Conservation (phyloP, 1,139 yeast genomes). For the Geotrichum klebahnii region DNA sequence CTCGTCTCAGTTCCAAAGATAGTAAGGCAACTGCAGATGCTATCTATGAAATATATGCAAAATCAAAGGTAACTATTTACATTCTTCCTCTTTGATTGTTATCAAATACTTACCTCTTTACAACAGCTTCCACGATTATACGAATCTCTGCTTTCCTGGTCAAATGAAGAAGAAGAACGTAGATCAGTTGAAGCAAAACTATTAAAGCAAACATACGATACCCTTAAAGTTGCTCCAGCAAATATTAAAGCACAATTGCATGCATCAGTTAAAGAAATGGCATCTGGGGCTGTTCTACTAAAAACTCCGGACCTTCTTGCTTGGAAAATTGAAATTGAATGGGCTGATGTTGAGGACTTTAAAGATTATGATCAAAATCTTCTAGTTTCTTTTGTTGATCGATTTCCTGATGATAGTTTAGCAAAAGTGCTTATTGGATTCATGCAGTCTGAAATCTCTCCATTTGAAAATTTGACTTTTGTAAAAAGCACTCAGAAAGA, state of each 20-base stretch:
- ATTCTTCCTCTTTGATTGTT: constrained; percentile 25
- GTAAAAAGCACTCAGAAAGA: not conserved
- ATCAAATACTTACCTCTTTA: constrained; percentile 44
- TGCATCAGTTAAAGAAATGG: constrained; percentile 51
- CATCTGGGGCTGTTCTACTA: constrained; percentile 70
- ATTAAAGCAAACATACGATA: constrained; percentile 54
- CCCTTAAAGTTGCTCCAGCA: constrained; percentile 48
- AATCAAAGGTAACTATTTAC: constrained; percentile 49
- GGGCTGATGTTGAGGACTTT: constrained; percentile 57
- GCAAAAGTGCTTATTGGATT: constrained; percentile 50
- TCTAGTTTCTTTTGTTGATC: constrained; percentile 49
- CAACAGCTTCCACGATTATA: constrained; percentile 50
- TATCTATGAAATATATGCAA: constrained; percentile 49
- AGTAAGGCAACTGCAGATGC: constrained; percentile 40
- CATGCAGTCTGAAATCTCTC: constrained; percentile 61
- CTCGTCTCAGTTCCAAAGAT: constrained; percentile 28
- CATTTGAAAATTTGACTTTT: constrained; percentile 39
- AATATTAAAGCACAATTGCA: constrained; percentile 44
- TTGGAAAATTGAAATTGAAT: constrained; percentile 75
- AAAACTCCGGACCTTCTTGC: constrained; percentile 58
- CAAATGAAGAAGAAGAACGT: constrained; percentile 58
- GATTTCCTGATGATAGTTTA: constrained; percentile 60
- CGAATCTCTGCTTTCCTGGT: constrained; percentile 52
- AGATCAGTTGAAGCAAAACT: constrained; percentile 56
- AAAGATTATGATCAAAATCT: constrained; percentile 48